Conservation (phyloP, 257 asterid species). For the Solanum bukasovii region DNA sequence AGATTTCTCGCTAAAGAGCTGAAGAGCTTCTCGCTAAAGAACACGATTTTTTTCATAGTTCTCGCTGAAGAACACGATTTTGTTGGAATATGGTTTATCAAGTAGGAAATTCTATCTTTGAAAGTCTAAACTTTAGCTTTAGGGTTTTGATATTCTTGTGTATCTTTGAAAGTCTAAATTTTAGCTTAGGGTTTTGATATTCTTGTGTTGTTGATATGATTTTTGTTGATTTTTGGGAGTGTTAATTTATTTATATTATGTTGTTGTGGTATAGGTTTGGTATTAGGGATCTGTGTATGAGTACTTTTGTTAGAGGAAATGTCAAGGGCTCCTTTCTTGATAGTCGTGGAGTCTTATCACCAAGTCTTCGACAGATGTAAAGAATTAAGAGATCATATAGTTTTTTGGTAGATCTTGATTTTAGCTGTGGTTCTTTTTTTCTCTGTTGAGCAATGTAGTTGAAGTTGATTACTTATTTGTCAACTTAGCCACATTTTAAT, state of each 20-base stretch:
- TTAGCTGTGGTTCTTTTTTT: neutral
- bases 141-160: no score
- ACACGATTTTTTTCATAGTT: no score
- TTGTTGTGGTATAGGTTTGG: neutral
- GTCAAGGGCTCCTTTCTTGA: neutral
- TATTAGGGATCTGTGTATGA: neutral
- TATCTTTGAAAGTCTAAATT: no score
- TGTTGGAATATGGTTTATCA: no score
- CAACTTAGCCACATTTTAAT: neutral
- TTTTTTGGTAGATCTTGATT: neutral
- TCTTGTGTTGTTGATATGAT: no score
- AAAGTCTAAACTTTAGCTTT: no score
- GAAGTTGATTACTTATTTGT: neutral
- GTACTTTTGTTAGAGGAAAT: neutral
- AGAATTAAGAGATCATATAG: neutral
- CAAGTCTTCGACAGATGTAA: neutral
- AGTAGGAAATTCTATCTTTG: no score
- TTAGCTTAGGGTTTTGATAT: no score
- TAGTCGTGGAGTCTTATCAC: neutral
- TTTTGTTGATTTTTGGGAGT: no score
- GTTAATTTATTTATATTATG: neutral
- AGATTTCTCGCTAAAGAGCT: no score
- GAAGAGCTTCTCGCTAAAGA: no score
- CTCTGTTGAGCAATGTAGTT: neutral
- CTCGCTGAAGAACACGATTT: no score